Conservation (phyloP, 805 yeast species). For the Metschnikowia kofuensis region DNA sequence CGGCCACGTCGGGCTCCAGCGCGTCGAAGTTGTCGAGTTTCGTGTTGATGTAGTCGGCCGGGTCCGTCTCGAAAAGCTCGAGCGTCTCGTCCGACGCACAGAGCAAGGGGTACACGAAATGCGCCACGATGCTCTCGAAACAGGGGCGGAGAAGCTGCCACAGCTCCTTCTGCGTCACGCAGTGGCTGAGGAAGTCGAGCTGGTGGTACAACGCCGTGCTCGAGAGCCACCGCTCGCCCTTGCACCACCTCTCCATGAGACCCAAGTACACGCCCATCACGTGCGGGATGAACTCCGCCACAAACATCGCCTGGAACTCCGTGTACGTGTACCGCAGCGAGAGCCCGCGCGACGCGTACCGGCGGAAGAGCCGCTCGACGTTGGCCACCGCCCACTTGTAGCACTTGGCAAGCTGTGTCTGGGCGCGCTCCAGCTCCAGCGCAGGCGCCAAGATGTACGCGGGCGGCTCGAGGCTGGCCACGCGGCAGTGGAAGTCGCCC, state of each 20-base stretch:
- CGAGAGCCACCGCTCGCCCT: conserved; percentile 64
- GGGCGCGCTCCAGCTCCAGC: conserved; percentile 48
- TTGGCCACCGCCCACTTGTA: conserved; percentile 83
- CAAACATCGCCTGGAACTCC: conserved; percentile 57
- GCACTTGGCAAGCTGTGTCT: conserved; percentile 70
- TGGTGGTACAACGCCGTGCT: conserved; percentile 62
- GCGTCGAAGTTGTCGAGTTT: conserved; percentile 57
- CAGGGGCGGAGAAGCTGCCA: conserved; percentile 71
- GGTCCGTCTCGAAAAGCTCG: conserved; percentile 80
- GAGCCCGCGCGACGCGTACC: conserved; percentile 57
- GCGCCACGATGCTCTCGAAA: conserved; percentile 60
- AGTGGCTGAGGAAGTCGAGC: conserved; percentile 51
- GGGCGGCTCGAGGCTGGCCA: conserved; percentile 62
- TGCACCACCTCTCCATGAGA: conserved; percentile 74
- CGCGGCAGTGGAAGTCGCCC: conserved; percentile 72
- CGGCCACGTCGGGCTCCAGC: conserved; percentile 69
- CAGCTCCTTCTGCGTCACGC: conserved; percentile 50
- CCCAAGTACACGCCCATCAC: conserved; percentile 60
- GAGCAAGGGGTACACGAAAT: conserved; percentile 72
- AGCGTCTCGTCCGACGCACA: conserved; percentile 66
- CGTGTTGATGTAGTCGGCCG: conserved; percentile 80
- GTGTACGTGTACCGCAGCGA: conserved; percentile 47
- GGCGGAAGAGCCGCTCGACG: conserved; percentile 62
- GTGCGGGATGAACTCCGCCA: conserved; percentile 66
- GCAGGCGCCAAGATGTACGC: conserved; percentile 47